Percentiles rank a stretch among this genome's conserved stretches.
These are phyloP conservation scores for Groenewaldozyma tartarivorans DNA, from an alignment of 805 yeast genomes.

Conservation along the genomic window DNA sequence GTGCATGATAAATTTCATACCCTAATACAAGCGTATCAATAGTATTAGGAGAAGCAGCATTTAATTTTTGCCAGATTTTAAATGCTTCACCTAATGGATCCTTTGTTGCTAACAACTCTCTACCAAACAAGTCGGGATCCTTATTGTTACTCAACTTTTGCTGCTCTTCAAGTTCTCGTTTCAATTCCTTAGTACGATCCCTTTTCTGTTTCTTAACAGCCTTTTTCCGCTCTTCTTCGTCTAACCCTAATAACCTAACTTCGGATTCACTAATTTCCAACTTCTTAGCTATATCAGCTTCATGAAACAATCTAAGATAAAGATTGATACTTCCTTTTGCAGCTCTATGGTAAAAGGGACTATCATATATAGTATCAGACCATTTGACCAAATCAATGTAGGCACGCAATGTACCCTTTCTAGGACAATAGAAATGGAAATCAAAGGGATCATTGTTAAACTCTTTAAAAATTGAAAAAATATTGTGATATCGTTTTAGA, in stretches of 20 bases:
- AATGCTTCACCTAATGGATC: conserved; percentile 37
- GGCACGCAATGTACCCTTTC: conserved; percentile 83
- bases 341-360: conserved; percentile 66
- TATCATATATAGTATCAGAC: conserved; percentile 66
- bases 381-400: conserved; percentile 69
- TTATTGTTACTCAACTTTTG: conserved; percentile 18
- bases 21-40: conserved; percentile 36
- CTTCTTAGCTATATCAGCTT: conserved; percentile 10
- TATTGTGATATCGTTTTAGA: conserved; percentile 63
- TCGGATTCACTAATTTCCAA: conserved; percentile 6
- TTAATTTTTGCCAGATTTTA: conserved; percentile 31
- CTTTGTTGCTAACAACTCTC: conserved; percentile 27
- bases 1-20: conserved; percentile 34
- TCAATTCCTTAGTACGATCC: conserved; percentile 35
- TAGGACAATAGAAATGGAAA: conserved; percentile 85
- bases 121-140: conserved; percentile 41
- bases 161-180: conserved; percentile 36
- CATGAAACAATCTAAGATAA: conserved; percentile 35
- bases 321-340: conserved; percentile 53
- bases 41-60: conserved; percentile 9
- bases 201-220: conserved; percentile 34
- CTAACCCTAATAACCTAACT: conserved; percentile 20
- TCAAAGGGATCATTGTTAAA: conserved; percentile 82
- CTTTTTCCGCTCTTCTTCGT: conserved; percentile 24
- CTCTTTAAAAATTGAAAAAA: conserved; percentile 57